Conservation (phyloP, 352 stramenopile genomes). For the Globisporangium viniferum region DNA sequence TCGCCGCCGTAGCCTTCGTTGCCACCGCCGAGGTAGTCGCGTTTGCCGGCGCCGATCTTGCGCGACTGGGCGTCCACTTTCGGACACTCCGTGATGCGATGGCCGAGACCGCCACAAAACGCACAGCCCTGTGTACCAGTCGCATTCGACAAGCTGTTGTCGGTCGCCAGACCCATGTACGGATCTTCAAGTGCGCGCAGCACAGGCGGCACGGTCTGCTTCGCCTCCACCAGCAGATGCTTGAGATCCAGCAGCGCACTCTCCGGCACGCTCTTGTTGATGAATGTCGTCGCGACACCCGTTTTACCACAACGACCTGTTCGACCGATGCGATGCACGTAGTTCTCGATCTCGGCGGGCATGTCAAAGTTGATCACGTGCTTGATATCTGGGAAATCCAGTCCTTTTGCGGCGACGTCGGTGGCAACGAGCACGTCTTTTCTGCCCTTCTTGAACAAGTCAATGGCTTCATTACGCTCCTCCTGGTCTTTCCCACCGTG, state of each 20-base stretch:
- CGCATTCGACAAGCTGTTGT: constrained; percentile 43
- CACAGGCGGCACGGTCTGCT: constrained; percentile 97
- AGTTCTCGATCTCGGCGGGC: constrained; percentile 99
- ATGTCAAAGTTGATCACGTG: constrained; percentile 99
- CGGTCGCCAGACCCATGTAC: constrained; percentile 81
- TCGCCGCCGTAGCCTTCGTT: constrained; percentile 94
- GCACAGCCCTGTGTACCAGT: constrained; percentile 94
- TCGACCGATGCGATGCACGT: constrained; percentile 98
- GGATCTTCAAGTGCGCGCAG: constrained; percentile 98
- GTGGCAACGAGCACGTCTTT: constrained; percentile 99
- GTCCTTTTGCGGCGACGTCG: constrained; percentile 97
- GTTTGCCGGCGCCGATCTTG: constrained; percentile 91
- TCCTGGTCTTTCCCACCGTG: constrained; percentile 98
- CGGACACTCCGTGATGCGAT: constrained; percentile 98
- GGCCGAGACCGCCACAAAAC: constrained; percentile 98
- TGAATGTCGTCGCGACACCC: constrained; percentile 98
- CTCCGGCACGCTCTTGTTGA: constrained; percentile 96
- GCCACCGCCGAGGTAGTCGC: constrained; percentile 92
- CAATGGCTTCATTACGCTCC: constrained; percentile 97
- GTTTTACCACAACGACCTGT: constrained; percentile 98
- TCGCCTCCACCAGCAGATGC: constrained; percentile 97
- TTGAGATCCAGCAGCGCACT: constrained; percentile 98
- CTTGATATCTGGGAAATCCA: constrained; percentile 99
- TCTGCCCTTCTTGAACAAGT: constrained; percentile 89
- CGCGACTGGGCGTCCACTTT: constrained; percentile 98